These are phyloP conservation scores for Ophiostoma quercus DNA, from an alignment of 2,329 filamentous ascomycete genomes.

Conservation along the genomic window DNA sequence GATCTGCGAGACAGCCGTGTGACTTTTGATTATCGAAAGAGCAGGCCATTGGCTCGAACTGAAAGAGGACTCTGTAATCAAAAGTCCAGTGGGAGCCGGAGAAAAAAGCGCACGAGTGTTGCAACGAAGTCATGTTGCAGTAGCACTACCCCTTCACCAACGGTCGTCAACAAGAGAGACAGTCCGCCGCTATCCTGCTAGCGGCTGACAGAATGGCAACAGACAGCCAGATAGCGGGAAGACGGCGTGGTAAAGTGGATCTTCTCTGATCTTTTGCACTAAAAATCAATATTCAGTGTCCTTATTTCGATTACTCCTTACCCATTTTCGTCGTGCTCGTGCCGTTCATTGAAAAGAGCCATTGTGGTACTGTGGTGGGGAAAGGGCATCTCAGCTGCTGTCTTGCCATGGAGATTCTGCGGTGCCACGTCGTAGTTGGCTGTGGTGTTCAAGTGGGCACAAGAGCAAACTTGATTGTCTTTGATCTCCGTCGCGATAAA, in stretches of 20 bases:
- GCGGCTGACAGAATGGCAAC: neutral
- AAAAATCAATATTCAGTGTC: slow-evolving; percentile 7
- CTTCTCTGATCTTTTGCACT: neutral
- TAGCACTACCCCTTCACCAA: slow-evolving; percentile 4
- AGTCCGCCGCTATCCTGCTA: neutral
- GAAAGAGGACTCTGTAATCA: neutral
- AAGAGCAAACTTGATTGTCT: neutral
- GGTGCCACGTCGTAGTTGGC: neutral
- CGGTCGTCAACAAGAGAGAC: neutral
- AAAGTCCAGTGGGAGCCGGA: neutral
- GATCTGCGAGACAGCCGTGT: neutral
- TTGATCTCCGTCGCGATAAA: no score
- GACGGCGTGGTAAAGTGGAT: neutral
- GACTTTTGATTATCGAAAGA: neutral
- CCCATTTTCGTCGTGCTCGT: neutral
- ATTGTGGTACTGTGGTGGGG: no score
- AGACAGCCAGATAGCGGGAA: neutral
- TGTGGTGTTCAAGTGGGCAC: neutral
- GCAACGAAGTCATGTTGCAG: slow-evolving; percentile 1
- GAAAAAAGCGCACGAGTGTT: neutral
- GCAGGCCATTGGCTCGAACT: neutral
- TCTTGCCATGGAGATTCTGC: neutral
- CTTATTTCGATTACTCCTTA: slow-evolving; percentile 2
- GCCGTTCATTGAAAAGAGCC: neutral
- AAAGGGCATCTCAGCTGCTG: neutral